Base-by-base conservation (phyloP, 495 filamentous ascomycete genomes). In the Penicillium ucsense region DNA sequence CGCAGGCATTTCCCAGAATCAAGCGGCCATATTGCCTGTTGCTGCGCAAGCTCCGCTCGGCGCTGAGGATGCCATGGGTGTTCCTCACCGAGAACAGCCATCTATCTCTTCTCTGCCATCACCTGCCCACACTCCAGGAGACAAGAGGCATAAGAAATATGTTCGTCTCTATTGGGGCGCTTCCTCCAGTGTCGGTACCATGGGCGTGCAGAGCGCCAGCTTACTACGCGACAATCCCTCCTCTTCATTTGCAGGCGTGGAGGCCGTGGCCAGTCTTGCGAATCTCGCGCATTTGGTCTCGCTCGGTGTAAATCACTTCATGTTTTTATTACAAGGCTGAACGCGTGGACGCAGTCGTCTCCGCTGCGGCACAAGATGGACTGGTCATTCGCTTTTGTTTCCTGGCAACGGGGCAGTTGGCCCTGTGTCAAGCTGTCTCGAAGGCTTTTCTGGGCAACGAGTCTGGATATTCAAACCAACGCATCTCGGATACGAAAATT, bases 121-220 rank as follows among this genome's bases (percentile, higher is more conserved):
- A 32, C 31, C 27, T n/a, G 35, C 12, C 30, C 10, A 31, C 8
- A 27, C 31, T 6, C 37, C 34, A 8, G 8, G 8, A 30, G 48
- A 37, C 5, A 47, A 51, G 1, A 48, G 12, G 8, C 20, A 47
- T 27, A 64, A 64, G 39, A 60, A 43, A 38, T 64, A 63, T 31
- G 63, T 63, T 3, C 53, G 62, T 3, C 44, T 77, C 4, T 58
- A 76, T 38, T 76, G 70, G 72, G 72, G 72, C n/a, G 74, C 60
- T 9, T 60, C 71, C 34, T 71, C 67, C 12, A 72, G 69, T 41
- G 65, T 76, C 4, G 74, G 71, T 4, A 65, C 52, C 1, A 62
- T 67, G 53, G 64, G 65, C 3, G 64, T 78, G 8, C 74, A 77
- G 56, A 55, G 48, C n/a, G 71, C 67, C 5, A 57, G 62, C 11